Conservation (phyloP, 768 basidiomycete species). For the Leccinum truebloodii region DNA sequence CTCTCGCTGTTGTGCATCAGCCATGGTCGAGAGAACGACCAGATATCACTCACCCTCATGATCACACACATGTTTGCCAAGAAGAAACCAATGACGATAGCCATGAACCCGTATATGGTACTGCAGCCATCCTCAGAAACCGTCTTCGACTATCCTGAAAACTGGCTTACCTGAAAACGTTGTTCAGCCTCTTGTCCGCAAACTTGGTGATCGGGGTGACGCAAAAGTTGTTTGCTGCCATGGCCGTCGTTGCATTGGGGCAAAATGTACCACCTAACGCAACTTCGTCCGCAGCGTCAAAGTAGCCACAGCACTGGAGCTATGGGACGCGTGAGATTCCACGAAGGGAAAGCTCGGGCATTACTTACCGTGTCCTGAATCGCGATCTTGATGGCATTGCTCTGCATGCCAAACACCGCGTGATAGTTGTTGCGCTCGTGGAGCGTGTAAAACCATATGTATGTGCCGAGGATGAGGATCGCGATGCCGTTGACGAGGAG, state of each 20-base stretch:
- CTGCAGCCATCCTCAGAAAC: slow-evolving; percentile 30
- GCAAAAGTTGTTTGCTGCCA: slow-evolving; percentile 56
- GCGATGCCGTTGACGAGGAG: slow-evolving; percentile 65
- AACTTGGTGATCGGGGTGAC: slow-evolving; percentile 65
- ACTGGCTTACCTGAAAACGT: slow-evolving; percentile 72
- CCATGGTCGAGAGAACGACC: neutral
- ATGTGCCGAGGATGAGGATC: slow-evolving; percentile 64
- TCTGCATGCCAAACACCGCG: slow-evolving; percentile 50
- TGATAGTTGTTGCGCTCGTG: slow-evolving; percentile 70
- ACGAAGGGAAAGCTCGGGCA: neutral
- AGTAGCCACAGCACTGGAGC: slow-evolving; percentile 88
- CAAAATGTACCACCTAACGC: slow-evolving; percentile 68
- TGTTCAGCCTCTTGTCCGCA: slow-evolving; percentile 74
- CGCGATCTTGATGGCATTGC: slow-evolving; percentile 46
- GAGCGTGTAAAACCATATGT: slow-evolving; percentile 83
- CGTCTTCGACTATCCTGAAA: neutral
- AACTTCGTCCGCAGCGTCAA: slow-evolving; percentile 58
- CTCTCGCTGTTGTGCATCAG: slow-evolving; percentile 53
- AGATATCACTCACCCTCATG: slow-evolving; percentile 54
- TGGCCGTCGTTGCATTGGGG: slow-evolving; percentile 39
- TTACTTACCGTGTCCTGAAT: slow-evolving; percentile 73
- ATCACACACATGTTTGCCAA: slow-evolving; percentile 85
- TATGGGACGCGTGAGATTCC: slow-evolving; percentile 31
- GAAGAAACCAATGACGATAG: slow-evolving; percentile 71
- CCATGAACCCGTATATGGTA: slow-evolving; percentile 81